Evolutionary conservation across 2,329 filamentous ascomycete species (phyloP).

Genomic region (Exophiala sideris): DNA sequence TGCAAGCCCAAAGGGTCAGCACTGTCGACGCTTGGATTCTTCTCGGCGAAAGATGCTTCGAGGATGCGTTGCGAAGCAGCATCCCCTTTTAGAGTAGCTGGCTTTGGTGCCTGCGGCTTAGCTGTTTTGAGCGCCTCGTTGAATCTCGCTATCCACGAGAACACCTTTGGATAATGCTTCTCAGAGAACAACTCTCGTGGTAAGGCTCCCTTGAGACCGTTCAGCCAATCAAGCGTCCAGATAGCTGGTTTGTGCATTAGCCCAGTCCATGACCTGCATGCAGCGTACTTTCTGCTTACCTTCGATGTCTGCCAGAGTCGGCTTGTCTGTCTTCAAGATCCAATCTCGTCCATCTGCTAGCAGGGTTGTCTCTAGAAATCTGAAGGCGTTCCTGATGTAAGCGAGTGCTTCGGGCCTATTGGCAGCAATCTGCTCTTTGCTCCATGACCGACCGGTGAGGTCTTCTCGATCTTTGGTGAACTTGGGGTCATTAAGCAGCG

Average conservation of each 20-base stretch:
- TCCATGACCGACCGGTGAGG: slow-evolving; percentile 44
- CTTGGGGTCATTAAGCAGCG: slow-evolving; percentile 53
- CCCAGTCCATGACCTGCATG: slow-evolving; percentile 11
- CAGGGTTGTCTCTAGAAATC: slow-evolving; percentile 59
- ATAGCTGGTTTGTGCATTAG: slow-evolving; percentile 42
- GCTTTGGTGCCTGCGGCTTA: slow-evolving; percentile 39
- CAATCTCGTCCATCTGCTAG: slow-evolving; percentile 65
- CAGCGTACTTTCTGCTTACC: slow-evolving; percentile 36
- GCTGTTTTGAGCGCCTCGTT: slow-evolving; percentile 46
- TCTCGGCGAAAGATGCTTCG: slow-evolving; percentile 46
- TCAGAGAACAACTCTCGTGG: slow-evolving; percentile 52
- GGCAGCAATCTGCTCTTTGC: slow-evolving; percentile 36
- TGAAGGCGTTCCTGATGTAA: slow-evolving; percentile 54
- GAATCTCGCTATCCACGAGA: slow-evolving; percentile 65
- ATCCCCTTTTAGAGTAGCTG: slow-evolving; percentile 49
- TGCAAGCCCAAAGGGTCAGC: slow-evolving; percentile 53
- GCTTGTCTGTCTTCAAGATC: slow-evolving; percentile 54
- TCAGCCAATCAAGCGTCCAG: slow-evolving; percentile 67
- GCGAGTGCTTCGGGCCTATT: slow-evolving; percentile 56
- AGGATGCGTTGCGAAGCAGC: slow-evolving; percentile 52
- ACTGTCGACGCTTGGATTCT: slow-evolving; percentile 44
- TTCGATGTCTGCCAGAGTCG: slow-evolving; percentile 65
- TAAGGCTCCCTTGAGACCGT: slow-evolving; percentile 54
- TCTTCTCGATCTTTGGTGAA: slow-evolving; percentile 59
- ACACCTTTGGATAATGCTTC: slow-evolving; percentile 56